These are phyloP conservation scores for Diaporthe citriasiana DNA, from an alignment of 2,329 filamentous ascomycete species.

Conservation along the genomic window DNA sequence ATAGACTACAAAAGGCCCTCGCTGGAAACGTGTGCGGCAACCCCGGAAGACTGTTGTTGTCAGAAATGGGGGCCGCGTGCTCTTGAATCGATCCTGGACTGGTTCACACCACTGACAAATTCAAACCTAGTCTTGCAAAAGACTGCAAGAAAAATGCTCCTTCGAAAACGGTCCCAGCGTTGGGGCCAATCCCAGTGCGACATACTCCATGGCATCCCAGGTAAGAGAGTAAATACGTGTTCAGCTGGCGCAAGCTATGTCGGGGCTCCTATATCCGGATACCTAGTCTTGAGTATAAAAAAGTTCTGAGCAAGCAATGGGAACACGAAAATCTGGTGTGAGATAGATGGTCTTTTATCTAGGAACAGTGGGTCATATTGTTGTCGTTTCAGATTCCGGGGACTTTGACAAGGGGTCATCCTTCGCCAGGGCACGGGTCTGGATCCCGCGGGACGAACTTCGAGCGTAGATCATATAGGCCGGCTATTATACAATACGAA, in stretches of 20 bases:
- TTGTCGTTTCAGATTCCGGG: conserved; percentile 6
- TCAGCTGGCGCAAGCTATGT: conserved; percentile 1
- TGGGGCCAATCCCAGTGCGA: neutral
- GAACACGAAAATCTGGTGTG: conserved; percentile 8
- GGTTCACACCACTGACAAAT: neutral
- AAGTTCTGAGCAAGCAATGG: neutral
- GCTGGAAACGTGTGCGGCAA: neutral
- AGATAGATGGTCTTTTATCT: conserved; percentile 5
- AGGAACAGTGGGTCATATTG: neutral
- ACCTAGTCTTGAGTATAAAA: conserved; percentile 16
- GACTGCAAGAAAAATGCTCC: neutral
- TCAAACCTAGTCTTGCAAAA: neutral
- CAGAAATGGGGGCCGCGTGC: neutral
- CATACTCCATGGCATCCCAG: neutral
- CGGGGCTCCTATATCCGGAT: neutral
- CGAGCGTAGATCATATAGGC: conserved; percentile 23
- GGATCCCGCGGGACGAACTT: conserved; percentile 22
- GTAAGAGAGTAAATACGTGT: conserved; percentile 7
- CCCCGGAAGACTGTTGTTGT: neutral
- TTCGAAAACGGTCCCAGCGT: neutral
- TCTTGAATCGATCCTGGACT: neutral
- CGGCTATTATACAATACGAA: conserved; percentile 1
- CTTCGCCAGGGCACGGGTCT: neutral
- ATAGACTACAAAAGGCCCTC: neutral
- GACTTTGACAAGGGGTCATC: conserved; percentile 10